These are phyloP conservation scores for Phylloporus sp. DNA, from an alignment of 768 basidiomycete genomes.

Conservation along the genomic window DNA sequence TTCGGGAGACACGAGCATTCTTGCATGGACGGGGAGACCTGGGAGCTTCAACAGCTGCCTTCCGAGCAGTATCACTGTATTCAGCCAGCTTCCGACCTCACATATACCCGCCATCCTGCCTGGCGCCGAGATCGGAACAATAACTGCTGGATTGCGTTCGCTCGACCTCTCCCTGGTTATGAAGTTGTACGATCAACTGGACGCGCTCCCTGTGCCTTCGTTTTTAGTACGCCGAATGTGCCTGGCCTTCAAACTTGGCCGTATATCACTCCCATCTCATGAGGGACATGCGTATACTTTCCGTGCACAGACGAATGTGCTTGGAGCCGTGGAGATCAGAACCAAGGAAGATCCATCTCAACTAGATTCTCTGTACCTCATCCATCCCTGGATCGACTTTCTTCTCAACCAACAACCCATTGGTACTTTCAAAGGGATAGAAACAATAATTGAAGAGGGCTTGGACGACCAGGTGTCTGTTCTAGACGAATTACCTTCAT, in stretches of 20 bases:
- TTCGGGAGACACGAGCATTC: not conserved
- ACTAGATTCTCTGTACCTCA: not conserved
- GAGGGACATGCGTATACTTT: not conserved
- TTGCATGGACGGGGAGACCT: slow-evolving; percentile 2
- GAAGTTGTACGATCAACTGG: not conserved
- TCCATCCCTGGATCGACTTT: slow-evolving; percentile 4
- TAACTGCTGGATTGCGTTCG: not conserved
- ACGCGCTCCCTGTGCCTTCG: not conserved
- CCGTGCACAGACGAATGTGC: not conserved
- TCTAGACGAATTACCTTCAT: not conserved
- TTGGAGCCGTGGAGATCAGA: slow-evolving; percentile 1
- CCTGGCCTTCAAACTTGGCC: not conserved
- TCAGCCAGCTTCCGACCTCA: not conserved
- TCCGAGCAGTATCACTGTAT: not conserved
- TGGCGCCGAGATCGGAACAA: not conserved
- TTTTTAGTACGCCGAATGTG: not conserved
- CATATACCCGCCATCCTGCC: not conserved
- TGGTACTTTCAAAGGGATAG: not conserved
- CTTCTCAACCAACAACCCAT: not conserved
- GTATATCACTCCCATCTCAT: not conserved
- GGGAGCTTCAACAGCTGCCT: slow-evolving; percentile 4
- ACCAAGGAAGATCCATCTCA: not conserved
- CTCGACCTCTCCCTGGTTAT: not conserved
- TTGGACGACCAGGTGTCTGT: not conserved
- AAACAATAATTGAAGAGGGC: not conserved